Evolutionary conservation across 768 basidiomycete species (phyloP).

Genomic region (Gloeophyllum trabeum): DNA sequence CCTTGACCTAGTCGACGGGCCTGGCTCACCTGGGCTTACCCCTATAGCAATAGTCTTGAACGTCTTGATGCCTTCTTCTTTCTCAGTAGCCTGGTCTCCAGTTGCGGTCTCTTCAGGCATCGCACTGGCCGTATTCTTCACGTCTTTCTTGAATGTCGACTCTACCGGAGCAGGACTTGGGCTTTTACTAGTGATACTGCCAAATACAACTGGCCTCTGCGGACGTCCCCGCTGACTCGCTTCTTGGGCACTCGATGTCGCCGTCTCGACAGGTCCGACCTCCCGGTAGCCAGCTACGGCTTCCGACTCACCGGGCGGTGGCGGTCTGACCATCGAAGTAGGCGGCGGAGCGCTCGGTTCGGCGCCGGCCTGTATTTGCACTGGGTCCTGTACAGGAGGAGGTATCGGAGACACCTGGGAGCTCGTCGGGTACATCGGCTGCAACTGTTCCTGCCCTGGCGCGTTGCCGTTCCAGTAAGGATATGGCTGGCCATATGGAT

Average conservation of each 20-base stretch:
- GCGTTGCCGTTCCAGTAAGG: constrained; percentile 23
- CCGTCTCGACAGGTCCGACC: constrained; percentile 12
- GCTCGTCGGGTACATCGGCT: constrained; percentile 6
- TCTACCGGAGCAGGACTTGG: constrained; percentile 12
- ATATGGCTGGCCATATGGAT: constrained; percentile 23
- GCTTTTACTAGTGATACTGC: constrained; percentile 8
- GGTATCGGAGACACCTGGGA: background rate
- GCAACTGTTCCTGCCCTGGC: constrained; percentile 3
- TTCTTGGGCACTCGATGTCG: constrained; percentile 6
- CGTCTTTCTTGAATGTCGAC: background rate
- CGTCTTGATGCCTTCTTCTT: constrained; percentile 15
- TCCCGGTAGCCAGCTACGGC: constrained; percentile 24
- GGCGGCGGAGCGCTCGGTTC: constrained; percentile 11
- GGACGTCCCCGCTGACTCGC: constrained; percentile 1
- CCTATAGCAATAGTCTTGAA: constrained; percentile 34
- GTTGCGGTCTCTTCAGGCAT: constrained; percentile 2
- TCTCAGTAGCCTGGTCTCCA: constrained; percentile 5
- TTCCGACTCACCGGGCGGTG: constrained; percentile 21
- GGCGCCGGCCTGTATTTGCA: background rate
- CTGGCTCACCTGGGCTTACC: constrained; percentile 24
- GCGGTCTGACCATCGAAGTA: constrained; percentile 19
- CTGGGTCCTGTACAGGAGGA: background rate
- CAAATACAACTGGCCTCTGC: constrained; percentile 8
- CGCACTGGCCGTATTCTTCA: background rate
- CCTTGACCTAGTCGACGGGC: constrained; percentile 17